These are phyloP conservation scores for Yamadazyma trypodendri DNA, from an alignment of 1,139 yeast genomes.

Conservation along the genomic window DNA sequence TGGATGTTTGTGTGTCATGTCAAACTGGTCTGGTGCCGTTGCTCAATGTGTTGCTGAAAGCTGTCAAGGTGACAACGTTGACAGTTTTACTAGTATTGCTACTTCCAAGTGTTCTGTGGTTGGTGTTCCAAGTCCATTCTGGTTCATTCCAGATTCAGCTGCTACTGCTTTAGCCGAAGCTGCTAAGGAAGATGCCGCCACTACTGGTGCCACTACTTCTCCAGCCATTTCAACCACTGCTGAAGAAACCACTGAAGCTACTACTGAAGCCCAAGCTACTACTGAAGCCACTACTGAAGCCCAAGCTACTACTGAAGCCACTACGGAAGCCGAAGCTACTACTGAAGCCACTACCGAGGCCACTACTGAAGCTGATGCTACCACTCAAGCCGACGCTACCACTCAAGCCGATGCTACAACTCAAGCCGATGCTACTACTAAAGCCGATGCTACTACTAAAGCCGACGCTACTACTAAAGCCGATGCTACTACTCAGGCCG, in stretches of 20 bases:
- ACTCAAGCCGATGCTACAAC: constrained; percentile 5
- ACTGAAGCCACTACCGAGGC: constrained; percentile 3
- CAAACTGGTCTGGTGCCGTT: constrained; percentile 45
- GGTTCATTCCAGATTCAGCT: constrained; percentile 47
- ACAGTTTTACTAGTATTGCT: constrained; percentile 39
- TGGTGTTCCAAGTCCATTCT: constrained; percentile 40
- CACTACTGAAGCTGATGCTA: constrained; percentile 7
- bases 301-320: constrained; percentile 11
- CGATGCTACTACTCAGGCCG: not conserved
- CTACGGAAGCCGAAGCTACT: constrained; percentile 4
- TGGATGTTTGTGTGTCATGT: constrained; percentile 53
- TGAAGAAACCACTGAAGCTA: constrained; percentile 5
- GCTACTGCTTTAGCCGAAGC: constrained; percentile 27
- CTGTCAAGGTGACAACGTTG: constrained; percentile 42
- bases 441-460: constrained; percentile 3
- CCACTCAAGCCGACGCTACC: constrained; percentile 9
- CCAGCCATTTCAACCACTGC: constrained; percentile 21
- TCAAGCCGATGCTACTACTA: not conserved
- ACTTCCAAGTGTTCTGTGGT: constrained; percentile 40
- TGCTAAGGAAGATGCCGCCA: constrained; percentile 11
- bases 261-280: constrained; percentile 6
- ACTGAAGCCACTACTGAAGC: constrained; percentile 11
- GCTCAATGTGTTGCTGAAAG: constrained; percentile 44
- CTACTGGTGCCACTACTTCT: constrained; percentile 24
- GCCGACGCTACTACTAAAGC: constrained; percentile 5